Conservation (phyloP, 257 asterid species). For the Penstemon newberryi region DNA sequence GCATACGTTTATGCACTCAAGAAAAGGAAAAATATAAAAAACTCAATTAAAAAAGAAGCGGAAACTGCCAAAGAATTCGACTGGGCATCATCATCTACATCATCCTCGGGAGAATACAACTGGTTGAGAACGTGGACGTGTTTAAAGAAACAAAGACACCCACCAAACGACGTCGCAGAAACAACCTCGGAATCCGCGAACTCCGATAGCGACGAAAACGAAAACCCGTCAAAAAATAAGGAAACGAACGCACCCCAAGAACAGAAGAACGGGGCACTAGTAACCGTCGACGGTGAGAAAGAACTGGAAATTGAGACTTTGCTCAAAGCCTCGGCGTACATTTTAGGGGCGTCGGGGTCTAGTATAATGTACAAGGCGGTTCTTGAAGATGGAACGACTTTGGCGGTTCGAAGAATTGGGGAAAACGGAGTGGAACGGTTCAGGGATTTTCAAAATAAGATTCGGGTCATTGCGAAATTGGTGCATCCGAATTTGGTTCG, state of each 20-base stretch:
- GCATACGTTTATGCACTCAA: constrained; percentile 42
- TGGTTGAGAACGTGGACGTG: constrained; percentile 86
- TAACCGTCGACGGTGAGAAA: constrained; percentile 79
- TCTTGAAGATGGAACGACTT: constrained; percentile 71
- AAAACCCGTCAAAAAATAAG: constrained; percentile 15
- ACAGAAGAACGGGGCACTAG: constrained; percentile 70
- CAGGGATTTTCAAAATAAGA: constrained; percentile 85
- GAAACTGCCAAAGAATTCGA: constrained; percentile 59
- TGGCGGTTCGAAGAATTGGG: constrained; percentile 88
- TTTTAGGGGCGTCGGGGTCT: constrained; percentile 86
- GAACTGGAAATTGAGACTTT: constrained; percentile 81
- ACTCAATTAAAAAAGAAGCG: constrained; percentile 38
- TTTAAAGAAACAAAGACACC: constrained; percentile 48
- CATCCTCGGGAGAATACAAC: constrained; percentile 56
- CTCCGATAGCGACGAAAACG: constrained; percentile 37
- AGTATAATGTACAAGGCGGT: constrained; percentile 97
- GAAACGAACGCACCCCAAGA: constrained; percentile 29
- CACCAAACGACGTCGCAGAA: constrained; percentile 19
- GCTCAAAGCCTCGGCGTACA: constrained; percentile 90
- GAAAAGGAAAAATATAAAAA: constrained; percentile 42
- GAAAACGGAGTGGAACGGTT: constrained; percentile 83
- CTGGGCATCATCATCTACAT: constrained; percentile 75
- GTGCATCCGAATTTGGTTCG: constrained; percentile 83
- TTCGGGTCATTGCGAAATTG: constrained; percentile 67
- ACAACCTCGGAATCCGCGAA: constrained; percentile 49